phyloP scores from a whole-genome alignment of 768 basidiomycete species.

The Chalciporus pseudorubinellus region DNA sequence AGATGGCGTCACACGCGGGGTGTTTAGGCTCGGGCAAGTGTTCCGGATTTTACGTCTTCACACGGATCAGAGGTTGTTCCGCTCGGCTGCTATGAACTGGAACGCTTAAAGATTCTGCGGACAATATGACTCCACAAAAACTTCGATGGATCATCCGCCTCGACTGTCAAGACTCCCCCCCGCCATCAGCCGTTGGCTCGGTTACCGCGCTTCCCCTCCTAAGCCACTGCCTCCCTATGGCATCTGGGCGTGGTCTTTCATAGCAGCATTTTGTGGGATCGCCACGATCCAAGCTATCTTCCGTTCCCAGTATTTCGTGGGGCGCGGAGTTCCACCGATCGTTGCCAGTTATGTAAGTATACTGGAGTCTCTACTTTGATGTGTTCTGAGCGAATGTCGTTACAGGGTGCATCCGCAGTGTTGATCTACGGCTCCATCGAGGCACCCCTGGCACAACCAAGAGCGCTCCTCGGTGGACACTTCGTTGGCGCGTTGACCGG shows the following conservation, averaged over 20 bases:
- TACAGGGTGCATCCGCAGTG: conserved; percentile 54
- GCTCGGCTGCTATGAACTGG: background rate
- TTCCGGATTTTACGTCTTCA: too few species aligned
- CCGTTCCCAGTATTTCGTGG: conserved; percentile 46
- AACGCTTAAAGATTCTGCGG: background rate
- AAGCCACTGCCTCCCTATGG: conserved; percentile 4
- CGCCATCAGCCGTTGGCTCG: conserved; percentile 12
- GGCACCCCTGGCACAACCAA: conserved; percentile 51
- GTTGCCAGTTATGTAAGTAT: conserved; percentile 23
- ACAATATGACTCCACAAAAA: background rate
- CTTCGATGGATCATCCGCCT: background rate
- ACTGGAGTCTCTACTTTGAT: background rate
- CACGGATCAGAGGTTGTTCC: background rate
- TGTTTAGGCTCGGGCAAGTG: too few species aligned
- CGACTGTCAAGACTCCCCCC: background rate
- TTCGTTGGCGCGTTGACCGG: conserved; percentile 42
- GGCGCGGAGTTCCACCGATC: conserved; percentile 37
- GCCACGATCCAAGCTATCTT: conserved; percentile 51
- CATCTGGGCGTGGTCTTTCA: conserved; percentile 43
- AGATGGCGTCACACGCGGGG: too few species aligned
- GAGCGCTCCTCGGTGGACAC: conserved; percentile 47
- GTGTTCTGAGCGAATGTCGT: background rate
- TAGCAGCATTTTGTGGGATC: conserved; percentile 51
- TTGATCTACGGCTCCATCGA: conserved; percentile 55
- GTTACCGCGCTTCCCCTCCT: conserved; percentile 9